These are phyloP conservation scores for Dendrothele bispora DNA, from an alignment of 768 basidiomycete genomes.

Conservation along the genomic window DNA sequence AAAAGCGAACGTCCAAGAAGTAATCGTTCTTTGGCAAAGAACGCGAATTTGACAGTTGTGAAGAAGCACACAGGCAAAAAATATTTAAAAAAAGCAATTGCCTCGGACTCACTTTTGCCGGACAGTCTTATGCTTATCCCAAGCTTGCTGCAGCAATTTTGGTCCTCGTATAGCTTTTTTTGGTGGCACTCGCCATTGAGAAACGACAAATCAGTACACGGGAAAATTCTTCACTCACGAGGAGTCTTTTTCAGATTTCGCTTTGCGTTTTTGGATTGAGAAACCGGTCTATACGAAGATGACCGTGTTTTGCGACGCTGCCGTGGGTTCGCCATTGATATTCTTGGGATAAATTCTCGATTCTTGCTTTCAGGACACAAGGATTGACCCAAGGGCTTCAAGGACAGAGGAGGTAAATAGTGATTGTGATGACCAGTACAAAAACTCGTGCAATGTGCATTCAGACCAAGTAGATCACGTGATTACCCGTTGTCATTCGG, in stretches of 20 bases:
- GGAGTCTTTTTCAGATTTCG: conserved; percentile 78
- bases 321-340: conserved; percentile 86
- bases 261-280: conserved; percentile 74
- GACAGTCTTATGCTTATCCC: conserved; percentile 87
- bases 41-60: conserved; percentile 1
- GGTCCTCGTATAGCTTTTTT: conserved; percentile 82
- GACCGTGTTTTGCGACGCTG: conserved; percentile 88
- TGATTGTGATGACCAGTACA: neutral
- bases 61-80: conserved; percentile 2
- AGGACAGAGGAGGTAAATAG: conserved; percentile 11
- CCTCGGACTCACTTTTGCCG: conserved; percentile 78
- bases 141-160: conserved; percentile 76
- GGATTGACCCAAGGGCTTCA: neutral
- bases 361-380: neutral
- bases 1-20: too few species aligned
- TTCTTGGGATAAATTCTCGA: neutral
- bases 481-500: conserved; percentile 9
- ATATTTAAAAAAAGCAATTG: conserved; percentile 1
- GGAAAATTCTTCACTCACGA: conserved; percentile 41
- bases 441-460: neutral
- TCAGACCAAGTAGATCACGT: conserved; percentile 3
- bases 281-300: conserved; percentile 67
- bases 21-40: too few species aligned
- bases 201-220: conserved; percentile 5
- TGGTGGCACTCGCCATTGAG: conserved; percentile 4